Percentiles rank a stretch among this genome's conserved stretches.
Evolutionary conservation across 2,329 filamentous ascomycete genomes (phyloP).

Genomic region (Knoxdaviesia capensis): DNA sequence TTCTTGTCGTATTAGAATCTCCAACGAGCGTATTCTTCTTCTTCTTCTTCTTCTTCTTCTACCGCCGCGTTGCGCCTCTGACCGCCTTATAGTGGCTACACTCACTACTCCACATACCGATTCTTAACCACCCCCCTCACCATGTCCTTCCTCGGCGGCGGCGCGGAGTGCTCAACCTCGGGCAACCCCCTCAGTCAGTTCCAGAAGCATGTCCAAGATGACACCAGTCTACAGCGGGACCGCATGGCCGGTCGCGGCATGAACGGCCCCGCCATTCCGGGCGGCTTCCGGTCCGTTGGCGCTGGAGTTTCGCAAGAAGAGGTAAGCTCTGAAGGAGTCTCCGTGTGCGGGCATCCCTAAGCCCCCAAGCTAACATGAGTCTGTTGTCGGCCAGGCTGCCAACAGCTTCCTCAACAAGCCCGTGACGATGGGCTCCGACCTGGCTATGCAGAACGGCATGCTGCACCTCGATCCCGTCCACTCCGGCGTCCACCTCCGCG

Average conservation of each 20-base stretch:
- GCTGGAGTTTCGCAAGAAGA: conserved; percentile 55
- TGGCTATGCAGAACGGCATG: conserved; percentile 27
- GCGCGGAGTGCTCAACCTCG: conserved; percentile 89
- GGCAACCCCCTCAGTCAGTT: conserved; percentile 95
- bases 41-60: neutral
- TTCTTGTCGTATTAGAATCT: neutral
- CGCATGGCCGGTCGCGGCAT: conserved; percentile 60
- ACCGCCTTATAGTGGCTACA: neutral
- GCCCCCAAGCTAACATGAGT: conserved; percentile 1
- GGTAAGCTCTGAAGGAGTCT: conserved; percentile 19
- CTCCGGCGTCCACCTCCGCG: conserved; percentile 28
- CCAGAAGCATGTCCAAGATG: conserved; percentile 89
- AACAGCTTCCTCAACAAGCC: conserved; percentile 78
- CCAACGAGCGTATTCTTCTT: neutral
- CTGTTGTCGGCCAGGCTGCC: conserved; percentile 46
- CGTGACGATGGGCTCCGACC: conserved; percentile 33
- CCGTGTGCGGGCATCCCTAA: too few relatives aligned
- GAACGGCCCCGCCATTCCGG: conserved; percentile 45
- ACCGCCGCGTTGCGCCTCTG: neutral
- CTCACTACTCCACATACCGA: neutral
- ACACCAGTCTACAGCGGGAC: conserved; percentile 86
- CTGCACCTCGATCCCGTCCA: conserved; percentile 28
- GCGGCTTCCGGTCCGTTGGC: conserved; percentile 56
- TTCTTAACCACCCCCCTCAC: conserved; percentile 6
- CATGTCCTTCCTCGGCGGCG: conserved; percentile 93